Evolutionary conservation across 306 rosid species (phyloP), one percentile per base, ranked within the genome.

Genomic region (Cucurbita argyrosperma): DNA sequence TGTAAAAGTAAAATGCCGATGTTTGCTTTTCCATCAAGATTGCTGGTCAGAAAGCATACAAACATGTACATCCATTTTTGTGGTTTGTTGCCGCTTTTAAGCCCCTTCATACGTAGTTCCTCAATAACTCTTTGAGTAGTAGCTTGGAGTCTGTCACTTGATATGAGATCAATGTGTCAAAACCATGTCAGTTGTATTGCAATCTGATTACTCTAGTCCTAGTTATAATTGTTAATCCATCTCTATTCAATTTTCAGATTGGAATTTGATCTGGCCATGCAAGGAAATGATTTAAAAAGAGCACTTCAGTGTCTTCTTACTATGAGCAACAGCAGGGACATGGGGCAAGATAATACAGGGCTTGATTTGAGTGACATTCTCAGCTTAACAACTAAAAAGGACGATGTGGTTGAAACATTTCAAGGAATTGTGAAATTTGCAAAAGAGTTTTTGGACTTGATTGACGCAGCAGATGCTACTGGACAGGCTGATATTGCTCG

Each of bases 401-500:
- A 89, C 62, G 86, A 89, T 81, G 42, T 87, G 55, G 85, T 84
- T 65, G 99, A 94, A 80, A 94, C 96, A 76, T 90, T 91, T 78
- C 88, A 94, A 86, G 99, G 99, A 83, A 91, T 91, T 76, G 96
- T 88, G 83, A 94, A 94, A 81, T 94, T 88, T 0, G 97, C 97
- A 4, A 91, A 79, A 82, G 99, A 94, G 81, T 94, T 94, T 83
- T 71, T 94, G 86, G 97, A 94, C 87, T 97, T 94, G 79, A 91
- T 94, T 68, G 99, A 94, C 43, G 99, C 99, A 1, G 99, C 99
- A 57, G 99, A 94, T 85, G 99, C 99, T 78, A 94, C 99, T 75
- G 99, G 89, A 78, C 99, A 94, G 81, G 87, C 85, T 84, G 99
- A 94, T 71, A 91, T 94, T 83, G 99, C 97, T 39, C 94, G 96